Evolutionary conservation across 441 rosid genomes (phyloP), one percentile per base, ranked within the genome.

Genomic region (Raphanus hybrid): DNA sequence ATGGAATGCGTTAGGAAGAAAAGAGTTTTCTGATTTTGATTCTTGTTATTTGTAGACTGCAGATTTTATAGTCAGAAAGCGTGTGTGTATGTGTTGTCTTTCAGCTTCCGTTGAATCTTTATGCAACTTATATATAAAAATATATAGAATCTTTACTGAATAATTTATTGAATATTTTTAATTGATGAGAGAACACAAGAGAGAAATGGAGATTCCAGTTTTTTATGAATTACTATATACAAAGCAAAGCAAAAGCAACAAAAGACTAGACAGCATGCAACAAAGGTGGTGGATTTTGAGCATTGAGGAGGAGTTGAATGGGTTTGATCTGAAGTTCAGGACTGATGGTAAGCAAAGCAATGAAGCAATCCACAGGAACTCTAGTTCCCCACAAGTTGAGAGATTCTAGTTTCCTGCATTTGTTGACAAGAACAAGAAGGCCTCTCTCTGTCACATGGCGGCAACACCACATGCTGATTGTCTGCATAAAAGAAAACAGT

Each of bases 381-480:
- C 97, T 83, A 8, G 94, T 91, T 75, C 99, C 97, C 93, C 99
- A 88, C 55, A 88, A 84, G 77, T 92, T 86, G 80, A 94, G 86
- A 0, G 97, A 89, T 70, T 89, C 87, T 1, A 94, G 94, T 63
- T 86, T 92, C n/a, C 72, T 81, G 69, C 99, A 94, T 71, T 87
- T 90, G 78, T 81, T 77, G 26, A 88, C 97, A n/a, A 94, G 87
- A 67, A 78, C 74, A 11, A 87, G 70, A 48, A 92, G 87, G 23
- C 99, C 99, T 3, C 71, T 82, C 80, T 82, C 91, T 10, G 96
- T 87, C 52, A 92, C 93, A 78, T 91, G 98, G 41, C 99, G 97
- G 80, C 94, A 94, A 80, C 97, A 84, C 99, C 98, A 92, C 54
- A 89, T 85, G 8, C 87, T 84, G n/a, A 90, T 84, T 16, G 85